Base-by-base conservation (phyloP, 306 rosid genomes). In the Luffa aegyptiaca region DNA sequence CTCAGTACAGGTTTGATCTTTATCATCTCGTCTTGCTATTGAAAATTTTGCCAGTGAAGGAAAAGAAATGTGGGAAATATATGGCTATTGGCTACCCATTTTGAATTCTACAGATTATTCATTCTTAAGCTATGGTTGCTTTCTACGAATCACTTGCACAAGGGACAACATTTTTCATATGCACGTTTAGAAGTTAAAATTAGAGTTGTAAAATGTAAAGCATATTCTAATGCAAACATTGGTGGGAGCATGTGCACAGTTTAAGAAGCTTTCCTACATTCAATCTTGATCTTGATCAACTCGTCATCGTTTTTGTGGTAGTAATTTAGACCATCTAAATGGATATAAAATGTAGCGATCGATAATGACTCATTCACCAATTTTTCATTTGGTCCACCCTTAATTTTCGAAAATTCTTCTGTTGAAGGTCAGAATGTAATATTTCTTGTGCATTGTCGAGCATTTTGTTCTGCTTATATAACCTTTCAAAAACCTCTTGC, bases 1-100 rank as follows among this genome's bases (percentile, higher is more conserved):
- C 83, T 20, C 61, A 82, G 20, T 90, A 87, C 86, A 87, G 95
- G 92, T 88, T 49, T 79, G 86, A 80, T 66, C 72, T 31, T 63
- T 58, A 51, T 77, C 12, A 35, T 55, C 26, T 55, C 18, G n/a
- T 7, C 14, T 10, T 58, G 14, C 44, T 49, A 49, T 49, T 48
- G 58, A 44, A 31, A 46, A 31, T 5, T 58, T 58, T 58, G 12
- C 20, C 20, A 77, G 21, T 77, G 55, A 58, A 75, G 66, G 17
- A 76, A 76, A 76, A 17, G 33, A 76, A 10, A 1, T 17, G 80
- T 17, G 33, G 39, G 26, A 52, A 55, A 37, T 35, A 44, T 71
- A n/a, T 45, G 56, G 56, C 35, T 71, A 45, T 45, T 45, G 56
- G 56, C 35, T 71, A 45, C 20, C 39, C 56, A 71, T 26, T 45